These are phyloP conservation scores for Fusarium sp. DNA, from an alignment of 2,329 filamentous ascomycete species.

Conservation along the genomic window DNA sequence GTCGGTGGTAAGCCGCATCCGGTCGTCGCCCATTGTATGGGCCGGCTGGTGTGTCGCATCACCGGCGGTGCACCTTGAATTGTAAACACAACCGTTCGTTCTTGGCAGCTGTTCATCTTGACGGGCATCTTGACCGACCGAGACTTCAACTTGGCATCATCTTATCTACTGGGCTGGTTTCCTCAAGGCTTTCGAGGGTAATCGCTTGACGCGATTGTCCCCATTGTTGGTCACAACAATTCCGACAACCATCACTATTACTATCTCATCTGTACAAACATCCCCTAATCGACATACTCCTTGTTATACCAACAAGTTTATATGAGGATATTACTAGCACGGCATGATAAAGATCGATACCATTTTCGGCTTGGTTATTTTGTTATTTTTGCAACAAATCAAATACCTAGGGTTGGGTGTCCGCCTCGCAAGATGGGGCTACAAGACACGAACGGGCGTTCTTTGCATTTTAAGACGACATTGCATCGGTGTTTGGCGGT, in stretches of 20 bases:
- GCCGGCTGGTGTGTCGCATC: constrained; percentile 54
- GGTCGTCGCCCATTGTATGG: constrained; percentile 49
- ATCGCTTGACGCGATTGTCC: constrained; percentile 47
- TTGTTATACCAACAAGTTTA: constrained; percentile 51
- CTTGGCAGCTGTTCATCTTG: constrained; percentile 63
- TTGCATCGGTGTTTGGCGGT: constrained; percentile 62
- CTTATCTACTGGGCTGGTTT: constrained; percentile 57
- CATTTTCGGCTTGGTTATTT: constrained; percentile 56
- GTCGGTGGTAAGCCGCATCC: constrained; percentile 64
- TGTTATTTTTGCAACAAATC: constrained; percentile 49
- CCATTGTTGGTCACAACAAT: constrained; percentile 51
- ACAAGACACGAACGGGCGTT: constrained; percentile 60
- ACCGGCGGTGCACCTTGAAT: constrained; percentile 54
- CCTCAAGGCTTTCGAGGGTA: constrained; percentile 51
- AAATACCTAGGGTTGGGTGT: constrained; percentile 50
- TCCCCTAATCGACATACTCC: constrained; percentile 62
- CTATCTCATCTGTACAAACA: constrained; percentile 63
- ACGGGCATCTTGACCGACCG: constrained; percentile 60
- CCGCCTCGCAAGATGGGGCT: constrained; percentile 54
- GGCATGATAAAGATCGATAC: constrained; percentile 62
- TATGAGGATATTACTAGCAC: constrained; percentile 56
- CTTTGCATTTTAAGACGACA: constrained; percentile 60
- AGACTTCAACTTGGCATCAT: constrained; percentile 58
- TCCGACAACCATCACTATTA: constrained; percentile 42
- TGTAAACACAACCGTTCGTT: constrained; percentile 57